A percentile compares a stretch with the other conserved stretches of the same genome.
Evolutionary conservation across 768 basidiomycete species (phyloP).

Genomic region (Kwoniella newhampshirensis): DNA sequence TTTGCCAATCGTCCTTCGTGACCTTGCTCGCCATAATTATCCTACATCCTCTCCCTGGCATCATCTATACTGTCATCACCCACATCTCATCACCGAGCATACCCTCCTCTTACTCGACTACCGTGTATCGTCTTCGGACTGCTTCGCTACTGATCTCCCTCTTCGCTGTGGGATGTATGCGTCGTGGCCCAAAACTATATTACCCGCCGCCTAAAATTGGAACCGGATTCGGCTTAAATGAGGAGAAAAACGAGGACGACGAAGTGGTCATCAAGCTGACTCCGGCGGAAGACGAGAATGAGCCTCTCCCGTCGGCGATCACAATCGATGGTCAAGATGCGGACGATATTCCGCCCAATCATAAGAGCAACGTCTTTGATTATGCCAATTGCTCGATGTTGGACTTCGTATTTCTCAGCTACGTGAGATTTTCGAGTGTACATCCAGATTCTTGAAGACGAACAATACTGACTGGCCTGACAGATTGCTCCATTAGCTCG

Average conservation of each 20-base stretch:
- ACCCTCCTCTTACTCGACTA: neutral
- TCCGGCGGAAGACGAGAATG: conserved; percentile 6
- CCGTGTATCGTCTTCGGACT: conserved; percentile 6
- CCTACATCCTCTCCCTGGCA: conserved; percentile 25
- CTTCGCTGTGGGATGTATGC: conserved; percentile 32
- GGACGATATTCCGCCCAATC: neutral
- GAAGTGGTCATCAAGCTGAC: conserved; percentile 12
- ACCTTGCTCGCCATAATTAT: conserved; percentile 7
- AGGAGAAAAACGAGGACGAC: conserved; percentile 7
- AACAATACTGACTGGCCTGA: neutral
- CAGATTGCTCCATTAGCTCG: conserved; percentile 30
- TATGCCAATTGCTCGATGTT: conserved; percentile 34
- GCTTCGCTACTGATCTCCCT: conserved; percentile 8
- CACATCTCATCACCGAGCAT: conserved; percentile 19
- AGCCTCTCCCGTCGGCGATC: conserved; percentile 1
- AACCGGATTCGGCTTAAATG: conserved; percentile 41
- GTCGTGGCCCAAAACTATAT: conserved; percentile 41
- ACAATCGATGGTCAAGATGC: conserved; percentile 10
- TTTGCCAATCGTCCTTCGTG: conserved; percentile 26
- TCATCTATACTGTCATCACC: conserved; percentile 23
- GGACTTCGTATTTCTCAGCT: conserved; percentile 31
- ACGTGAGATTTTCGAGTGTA: conserved; percentile 26
- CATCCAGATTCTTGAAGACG: too few relatives aligned
- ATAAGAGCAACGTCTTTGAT: conserved; percentile 29
- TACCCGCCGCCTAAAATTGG: conserved; percentile 29